Conservation (phyloP, 1,284 basidiomycete species). For the Ceratobasidium sp. region DNA sequence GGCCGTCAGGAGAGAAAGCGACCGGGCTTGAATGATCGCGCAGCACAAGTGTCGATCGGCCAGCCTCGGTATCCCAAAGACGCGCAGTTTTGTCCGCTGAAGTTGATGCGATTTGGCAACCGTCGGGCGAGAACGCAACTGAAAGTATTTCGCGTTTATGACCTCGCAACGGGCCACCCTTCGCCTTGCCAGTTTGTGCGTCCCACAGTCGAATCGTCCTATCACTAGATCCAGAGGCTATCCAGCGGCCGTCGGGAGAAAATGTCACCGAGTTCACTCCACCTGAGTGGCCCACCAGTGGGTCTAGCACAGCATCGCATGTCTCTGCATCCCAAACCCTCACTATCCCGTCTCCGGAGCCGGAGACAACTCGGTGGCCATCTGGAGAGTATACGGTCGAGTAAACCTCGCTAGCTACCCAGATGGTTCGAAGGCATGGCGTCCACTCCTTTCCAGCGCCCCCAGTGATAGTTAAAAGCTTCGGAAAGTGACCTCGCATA, state of each 20-base stretch:
- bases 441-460: neutral
- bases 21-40: too few relatives aligned
- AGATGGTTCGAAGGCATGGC: neutral
- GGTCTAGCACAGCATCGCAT: neutral
- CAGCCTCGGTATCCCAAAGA: too few relatives aligned
- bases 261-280: slow-evolving; percentile 28
- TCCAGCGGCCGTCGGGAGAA: slow-evolving; percentile 35
- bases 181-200: slow-evolving; percentile 15
- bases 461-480: neutral
- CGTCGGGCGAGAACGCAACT: too few relatives aligned
- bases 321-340: slow-evolving; percentile 36
- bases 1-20: too few relatives aligned
- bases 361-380: slow-evolving; percentile 14
- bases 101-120: too few relatives aligned
- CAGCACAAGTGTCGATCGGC: too few relatives aligned
- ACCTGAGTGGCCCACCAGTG: neutral
- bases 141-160: too few relatives aligned
- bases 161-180: too few relatives aligned
- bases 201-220: slow-evolving; percentile 42
- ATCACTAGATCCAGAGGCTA: slow-evolving; percentile 45
- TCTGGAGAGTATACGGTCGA: slow-evolving; percentile 43
- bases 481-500: neutral
- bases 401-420: too few relatives aligned
- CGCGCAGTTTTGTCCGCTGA: too few relatives aligned
- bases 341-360: slow-evolving; percentile 12